Conservation (phyloP, 2,329 filamentous ascomycete species). For the Akanthomyces lecanii region DNA sequence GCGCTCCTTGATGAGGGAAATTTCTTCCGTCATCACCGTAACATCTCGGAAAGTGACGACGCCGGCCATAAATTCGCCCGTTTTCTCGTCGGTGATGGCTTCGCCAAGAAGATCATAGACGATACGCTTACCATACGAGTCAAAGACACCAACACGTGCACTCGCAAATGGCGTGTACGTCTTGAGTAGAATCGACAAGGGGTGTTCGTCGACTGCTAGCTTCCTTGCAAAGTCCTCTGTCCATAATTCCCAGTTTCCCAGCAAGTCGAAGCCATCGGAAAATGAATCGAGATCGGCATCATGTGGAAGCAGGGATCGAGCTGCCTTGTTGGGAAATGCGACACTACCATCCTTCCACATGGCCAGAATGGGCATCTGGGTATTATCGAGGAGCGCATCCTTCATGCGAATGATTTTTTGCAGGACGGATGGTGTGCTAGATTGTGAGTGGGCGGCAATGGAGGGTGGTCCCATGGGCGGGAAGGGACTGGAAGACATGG, state of each 20-base stretch:
- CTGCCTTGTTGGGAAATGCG: slow-evolving; percentile 67
- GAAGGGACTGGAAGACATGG: slow-evolving; percentile 56
- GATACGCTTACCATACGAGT: slow-evolving; percentile 46
- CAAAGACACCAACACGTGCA: slow-evolving; percentile 59
- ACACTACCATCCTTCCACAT: slow-evolving; percentile 80
- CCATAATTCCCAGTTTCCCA: slow-evolving; percentile 59
- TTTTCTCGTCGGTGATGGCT: slow-evolving; percentile 60
- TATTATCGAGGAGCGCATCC: slow-evolving; percentile 71
- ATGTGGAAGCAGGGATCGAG: slow-evolving; percentile 46
- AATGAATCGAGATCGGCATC: slow-evolving; percentile 37
- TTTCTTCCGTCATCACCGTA: slow-evolving; percentile 64
- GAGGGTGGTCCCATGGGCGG: slow-evolving; percentile 64
- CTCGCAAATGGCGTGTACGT: slow-evolving; percentile 57
- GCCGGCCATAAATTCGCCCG: slow-evolving; percentile 68
- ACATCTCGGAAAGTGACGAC: slow-evolving; percentile 70
- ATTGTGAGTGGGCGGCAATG: slow-evolving; percentile 45
- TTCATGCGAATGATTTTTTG: slow-evolving; percentile 73
- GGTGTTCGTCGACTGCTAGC: slow-evolving; percentile 58
- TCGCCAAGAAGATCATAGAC: slow-evolving; percentile 66
- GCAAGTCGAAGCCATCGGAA: slow-evolving; percentile 50
- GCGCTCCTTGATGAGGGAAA: slow-evolving; percentile 63
- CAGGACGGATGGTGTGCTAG: slow-evolving; percentile 59
- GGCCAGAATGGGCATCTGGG: slow-evolving; percentile 68
- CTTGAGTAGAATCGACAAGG: slow-evolving; percentile 60
- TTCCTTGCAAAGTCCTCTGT: slow-evolving; percentile 60